phyloP scores from a whole-genome alignment of 306 rosid species.

The Sicyos baderoa region DNA sequence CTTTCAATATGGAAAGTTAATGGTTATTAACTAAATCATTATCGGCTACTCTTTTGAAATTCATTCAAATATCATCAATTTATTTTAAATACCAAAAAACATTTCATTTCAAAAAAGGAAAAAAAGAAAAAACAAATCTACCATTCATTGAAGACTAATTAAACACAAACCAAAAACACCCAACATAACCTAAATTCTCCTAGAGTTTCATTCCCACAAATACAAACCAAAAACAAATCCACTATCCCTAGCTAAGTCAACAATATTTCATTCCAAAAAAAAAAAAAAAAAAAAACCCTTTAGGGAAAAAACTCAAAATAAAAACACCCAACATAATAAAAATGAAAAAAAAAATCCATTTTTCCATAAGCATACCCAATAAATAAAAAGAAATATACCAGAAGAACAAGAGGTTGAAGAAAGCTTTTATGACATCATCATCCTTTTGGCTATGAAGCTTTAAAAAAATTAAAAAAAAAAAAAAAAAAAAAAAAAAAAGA shows the following conservation, averaged over 20 bases:
- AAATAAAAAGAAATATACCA: neutral
- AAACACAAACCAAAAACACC: neutral
- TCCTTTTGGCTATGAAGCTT: neutral
- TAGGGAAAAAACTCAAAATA: too few relatives aligned
- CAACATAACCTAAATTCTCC: too few relatives aligned
- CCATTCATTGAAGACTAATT: too few relatives aligned
- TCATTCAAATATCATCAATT: neutral
- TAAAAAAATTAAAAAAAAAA: neutral
- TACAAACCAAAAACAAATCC: neutral
- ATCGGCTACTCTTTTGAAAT: too few relatives aligned
- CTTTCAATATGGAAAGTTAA: too few relatives aligned
- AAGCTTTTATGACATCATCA: neutral
- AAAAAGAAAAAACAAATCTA: neutral
- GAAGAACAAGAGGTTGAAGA: slow-evolving; percentile 5
- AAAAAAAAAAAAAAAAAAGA: neutral
- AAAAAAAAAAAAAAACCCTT: neutral
- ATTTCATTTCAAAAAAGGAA: neutral
- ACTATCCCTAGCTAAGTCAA: neutral
- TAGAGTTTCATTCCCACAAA: too few relatives aligned
- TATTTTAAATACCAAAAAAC: neutral
- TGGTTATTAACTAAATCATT: too few relatives aligned
- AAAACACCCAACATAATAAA: too few relatives aligned
- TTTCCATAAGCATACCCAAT: too few relatives aligned
- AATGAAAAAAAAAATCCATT: neutral
- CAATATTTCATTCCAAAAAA: neutral